These are phyloP conservation scores for Colletotrichum aenigma DNA, from an alignment of 2,329 filamentous ascomycete genomes.

Conservation along the genomic window DNA sequence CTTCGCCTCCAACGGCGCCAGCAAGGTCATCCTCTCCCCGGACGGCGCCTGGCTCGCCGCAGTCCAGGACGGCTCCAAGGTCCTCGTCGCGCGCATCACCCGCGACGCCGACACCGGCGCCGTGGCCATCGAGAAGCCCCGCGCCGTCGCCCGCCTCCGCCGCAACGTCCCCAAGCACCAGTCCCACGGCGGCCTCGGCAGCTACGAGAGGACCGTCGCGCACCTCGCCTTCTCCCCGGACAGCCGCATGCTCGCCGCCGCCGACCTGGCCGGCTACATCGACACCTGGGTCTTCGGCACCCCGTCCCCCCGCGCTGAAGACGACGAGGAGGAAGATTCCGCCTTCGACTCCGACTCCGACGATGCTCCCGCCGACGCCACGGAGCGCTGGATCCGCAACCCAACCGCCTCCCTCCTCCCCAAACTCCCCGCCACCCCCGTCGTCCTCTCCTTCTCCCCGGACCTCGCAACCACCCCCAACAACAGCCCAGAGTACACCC, in stretches of 20 bases:
- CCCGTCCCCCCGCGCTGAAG: slow-evolving; percentile 43
- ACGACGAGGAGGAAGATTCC: slow-evolving; percentile 29
- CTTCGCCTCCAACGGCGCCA: slow-evolving; percentile 68
- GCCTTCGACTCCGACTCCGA: slow-evolving; percentile 32
- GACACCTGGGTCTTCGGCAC: slow-evolving; percentile 77
- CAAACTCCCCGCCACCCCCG: slow-evolving; percentile 67
- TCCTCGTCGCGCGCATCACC: slow-evolving; percentile 56
- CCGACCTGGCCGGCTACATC: slow-evolving; percentile 83
- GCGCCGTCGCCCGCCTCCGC: slow-evolving; percentile 56
- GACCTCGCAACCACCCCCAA: slow-evolving; percentile 37
- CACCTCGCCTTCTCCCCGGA: slow-evolving; percentile 81
- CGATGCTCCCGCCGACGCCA: slow-evolving; percentile 39
- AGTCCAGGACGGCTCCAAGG: slow-evolving; percentile 64
- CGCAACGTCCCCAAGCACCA: slow-evolving; percentile 59
- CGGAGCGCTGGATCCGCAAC: slow-evolving; percentile 77
- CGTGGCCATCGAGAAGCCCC: slow-evolving; percentile 29
- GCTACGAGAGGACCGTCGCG: slow-evolving; percentile 77
- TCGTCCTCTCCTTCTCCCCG: slow-evolving; percentile 71
- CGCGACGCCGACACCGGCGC: slow-evolving; percentile 14
- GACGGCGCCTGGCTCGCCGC: slow-evolving; percentile 72
- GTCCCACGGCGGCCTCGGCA: slow-evolving; percentile 70
- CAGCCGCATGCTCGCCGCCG: slow-evolving; percentile 77
- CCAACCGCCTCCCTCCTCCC: slow-evolving; percentile 73
- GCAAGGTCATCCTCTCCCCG: slow-evolving; percentile 71
- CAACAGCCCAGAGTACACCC: slow-evolving; percentile 47